phyloP scores from a whole-genome alignment of 2,329 filamentous ascomycete genomes.

The Neodidymelliopsis sp. region DNA sequence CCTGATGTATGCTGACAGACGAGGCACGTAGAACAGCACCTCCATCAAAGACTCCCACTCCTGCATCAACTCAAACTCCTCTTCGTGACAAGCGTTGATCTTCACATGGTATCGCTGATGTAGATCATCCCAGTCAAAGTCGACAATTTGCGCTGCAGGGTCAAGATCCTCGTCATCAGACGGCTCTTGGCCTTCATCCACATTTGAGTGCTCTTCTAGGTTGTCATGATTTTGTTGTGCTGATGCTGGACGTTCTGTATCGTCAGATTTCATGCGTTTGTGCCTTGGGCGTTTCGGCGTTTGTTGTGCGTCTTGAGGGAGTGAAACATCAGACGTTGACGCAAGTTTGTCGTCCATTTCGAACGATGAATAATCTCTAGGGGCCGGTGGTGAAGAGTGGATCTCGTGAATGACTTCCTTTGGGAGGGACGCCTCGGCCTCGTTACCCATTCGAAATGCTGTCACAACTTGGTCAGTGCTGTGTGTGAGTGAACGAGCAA shows the following conservation, averaged over 20 bases:
- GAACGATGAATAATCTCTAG: slow-evolving; percentile 10
- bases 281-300: slow-evolving; percentile 2
- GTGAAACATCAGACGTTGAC: slow-evolving; percentile 21
- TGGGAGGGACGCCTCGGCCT: slow-evolving; percentile 33
- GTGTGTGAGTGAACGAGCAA: slow-evolving; percentile 28
- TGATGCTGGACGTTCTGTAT: slow-evolving; percentile 39
- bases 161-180: slow-evolving; percentile 27
- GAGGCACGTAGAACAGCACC: slow-evolving; percentile 28
- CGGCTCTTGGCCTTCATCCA: neutral
- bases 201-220: slow-evolving; percentile 17
- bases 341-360: slow-evolving; percentile 26
- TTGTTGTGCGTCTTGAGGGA: slow-evolving; percentile 16
- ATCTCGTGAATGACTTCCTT: slow-evolving; percentile 17
- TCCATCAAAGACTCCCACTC: slow-evolving; percentile 66
- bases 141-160: slow-evolving; percentile 51
- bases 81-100: slow-evolving; percentile 67
- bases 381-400: slow-evolving; percentile 25
- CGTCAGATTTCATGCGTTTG: slow-evolving; percentile 26
- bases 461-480: slow-evolving; percentile 33
- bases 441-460: slow-evolving; percentile 28
- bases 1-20: neutral
- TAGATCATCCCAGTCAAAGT: slow-evolving; percentile 82
- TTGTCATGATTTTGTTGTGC: slow-evolving; percentile 28
- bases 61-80: slow-evolving; percentile 70
- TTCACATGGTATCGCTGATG: slow-evolving; percentile 72